Evolutionary conservation across 2,329 filamentous ascomycete genomes (phyloP).

Genomic region (Pochonia chlamydosporia): DNA sequence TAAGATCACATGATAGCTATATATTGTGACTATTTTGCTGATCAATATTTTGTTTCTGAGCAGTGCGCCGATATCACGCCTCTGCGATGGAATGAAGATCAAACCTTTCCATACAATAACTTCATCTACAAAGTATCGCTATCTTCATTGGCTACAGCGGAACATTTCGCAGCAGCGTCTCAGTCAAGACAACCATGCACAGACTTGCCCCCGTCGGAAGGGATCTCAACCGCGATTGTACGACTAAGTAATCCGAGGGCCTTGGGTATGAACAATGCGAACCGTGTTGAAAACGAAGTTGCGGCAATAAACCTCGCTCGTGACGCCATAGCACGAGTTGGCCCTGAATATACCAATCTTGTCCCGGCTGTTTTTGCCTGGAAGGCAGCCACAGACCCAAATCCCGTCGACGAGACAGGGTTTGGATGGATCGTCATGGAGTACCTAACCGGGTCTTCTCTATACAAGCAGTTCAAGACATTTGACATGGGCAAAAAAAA

Average conservation of each 20-base stretch:
- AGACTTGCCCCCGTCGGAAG: background rate
- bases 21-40: no score
- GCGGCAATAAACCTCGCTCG: constrained; percentile 2
- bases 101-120: background rate
- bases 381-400: background rate
- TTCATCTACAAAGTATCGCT: background rate
- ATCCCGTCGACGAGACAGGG: background rate
- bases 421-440: constrained; percentile 3
- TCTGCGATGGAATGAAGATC: background rate
- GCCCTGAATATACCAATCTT: background rate
- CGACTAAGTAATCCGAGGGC: constrained; percentile 1
- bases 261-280: background rate
- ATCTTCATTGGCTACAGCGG: background rate
- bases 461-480: background rate
- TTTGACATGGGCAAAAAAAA: background rate
- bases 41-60: no score
- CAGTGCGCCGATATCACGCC: background rate
- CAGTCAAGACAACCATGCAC: constrained; percentile 1
- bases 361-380: background rate
- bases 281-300: constrained; percentile 1
- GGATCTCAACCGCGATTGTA: background rate
- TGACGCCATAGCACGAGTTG: background rate
- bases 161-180: background rate
- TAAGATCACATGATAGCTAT: no score
- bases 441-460: background rate